These are phyloP conservation scores for Lycium barbarum DNA, from an alignment of 257 asterid genomes.

Conservation along the genomic window DNA sequence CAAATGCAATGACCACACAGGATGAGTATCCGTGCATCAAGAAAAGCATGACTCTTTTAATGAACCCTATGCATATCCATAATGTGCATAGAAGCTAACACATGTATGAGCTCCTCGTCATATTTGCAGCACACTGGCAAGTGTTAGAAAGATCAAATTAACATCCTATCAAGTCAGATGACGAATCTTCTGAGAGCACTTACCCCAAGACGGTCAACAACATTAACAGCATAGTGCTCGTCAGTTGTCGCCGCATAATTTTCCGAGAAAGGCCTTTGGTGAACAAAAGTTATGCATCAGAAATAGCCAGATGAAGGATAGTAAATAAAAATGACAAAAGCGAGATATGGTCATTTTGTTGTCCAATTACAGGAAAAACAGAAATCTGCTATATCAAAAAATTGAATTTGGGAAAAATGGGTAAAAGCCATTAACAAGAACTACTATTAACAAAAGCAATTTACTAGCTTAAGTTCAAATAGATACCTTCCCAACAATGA, in stretches of 20 bases:
- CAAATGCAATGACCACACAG: slow-evolving; percentile 16
- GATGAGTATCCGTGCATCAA: not conserved
- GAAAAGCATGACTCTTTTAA: slow-evolving; percentile 1
- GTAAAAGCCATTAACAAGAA: not conserved
- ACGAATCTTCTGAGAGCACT: slow-evolving; percentile 43
- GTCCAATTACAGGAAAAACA: slow-evolving; percentile 6
- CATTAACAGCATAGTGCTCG: slow-evolving; percentile 72
- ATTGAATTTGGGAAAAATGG: not conserved
- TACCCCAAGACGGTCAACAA: slow-evolving; percentile 73
- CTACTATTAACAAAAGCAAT: not conserved
- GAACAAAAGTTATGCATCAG: slow-evolving; percentile 31
- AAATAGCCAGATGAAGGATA: not conserved
- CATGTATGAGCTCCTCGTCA: slow-evolving; percentile 4
- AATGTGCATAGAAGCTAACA: slow-evolving; percentile 8
- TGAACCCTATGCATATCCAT: not conserved
- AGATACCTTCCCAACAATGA: slow-evolving; percentile 86
- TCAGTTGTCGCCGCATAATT: slow-evolving; percentile 58
- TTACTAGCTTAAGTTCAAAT: slow-evolving; percentile 32
- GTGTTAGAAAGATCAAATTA: not conserved
- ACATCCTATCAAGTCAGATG: slow-evolving; percentile 30
- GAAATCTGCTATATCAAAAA: not conserved
- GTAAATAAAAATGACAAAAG: not conserved
- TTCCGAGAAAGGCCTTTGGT: slow-evolving; percentile 86
- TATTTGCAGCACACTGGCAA: slow-evolving; percentile 15
- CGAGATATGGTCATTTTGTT: slow-evolving; percentile 9